These are phyloP conservation scores for Osmanthus fragrans DNA, from an alignment of 257 asterid species.

Conservation along the genomic window DNA sequence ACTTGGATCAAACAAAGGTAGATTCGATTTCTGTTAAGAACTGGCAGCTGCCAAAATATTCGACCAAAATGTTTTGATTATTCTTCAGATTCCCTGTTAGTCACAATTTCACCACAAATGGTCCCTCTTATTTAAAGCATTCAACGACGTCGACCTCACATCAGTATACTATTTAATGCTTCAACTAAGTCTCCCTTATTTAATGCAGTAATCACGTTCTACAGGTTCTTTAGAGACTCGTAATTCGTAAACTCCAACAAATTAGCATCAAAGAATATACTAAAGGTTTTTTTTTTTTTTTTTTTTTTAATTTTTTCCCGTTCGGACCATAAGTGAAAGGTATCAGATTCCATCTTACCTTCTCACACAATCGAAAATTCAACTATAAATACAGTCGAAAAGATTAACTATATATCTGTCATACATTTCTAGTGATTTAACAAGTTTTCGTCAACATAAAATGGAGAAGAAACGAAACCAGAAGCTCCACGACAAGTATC, in stretches of 20 bases:
- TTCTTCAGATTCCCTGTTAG: background rate
- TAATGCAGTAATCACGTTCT: background rate
- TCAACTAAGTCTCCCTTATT: background rate
- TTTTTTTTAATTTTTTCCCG: too few relatives aligned
- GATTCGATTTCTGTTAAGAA: background rate
- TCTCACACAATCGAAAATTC: background rate
- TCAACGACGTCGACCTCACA: background rate
- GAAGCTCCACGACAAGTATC: constrained; percentile 14
- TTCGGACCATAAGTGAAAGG: constrained; percentile 9
- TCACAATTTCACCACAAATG: background rate
- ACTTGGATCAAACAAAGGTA: background rate
- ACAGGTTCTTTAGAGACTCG: background rate
- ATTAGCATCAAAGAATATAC: background rate
- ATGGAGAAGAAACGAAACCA: constrained; percentile 14
- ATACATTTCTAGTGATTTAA: background rate
- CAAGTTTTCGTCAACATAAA: background rate
- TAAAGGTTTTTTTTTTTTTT: too few relatives aligned
- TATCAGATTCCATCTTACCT: constrained; percentile 38
- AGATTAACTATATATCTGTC: background rate
- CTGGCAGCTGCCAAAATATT: background rate
- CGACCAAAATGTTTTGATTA: background rate
- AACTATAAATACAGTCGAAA: constrained; percentile 24
- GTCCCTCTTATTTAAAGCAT: background rate
- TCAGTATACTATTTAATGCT: background rate
- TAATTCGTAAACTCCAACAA: background rate